These are phyloP conservation scores for Auxenochlorella protothecoides DNA, from an alignment of 139 green algal species.

Conservation along the genomic window DNA sequence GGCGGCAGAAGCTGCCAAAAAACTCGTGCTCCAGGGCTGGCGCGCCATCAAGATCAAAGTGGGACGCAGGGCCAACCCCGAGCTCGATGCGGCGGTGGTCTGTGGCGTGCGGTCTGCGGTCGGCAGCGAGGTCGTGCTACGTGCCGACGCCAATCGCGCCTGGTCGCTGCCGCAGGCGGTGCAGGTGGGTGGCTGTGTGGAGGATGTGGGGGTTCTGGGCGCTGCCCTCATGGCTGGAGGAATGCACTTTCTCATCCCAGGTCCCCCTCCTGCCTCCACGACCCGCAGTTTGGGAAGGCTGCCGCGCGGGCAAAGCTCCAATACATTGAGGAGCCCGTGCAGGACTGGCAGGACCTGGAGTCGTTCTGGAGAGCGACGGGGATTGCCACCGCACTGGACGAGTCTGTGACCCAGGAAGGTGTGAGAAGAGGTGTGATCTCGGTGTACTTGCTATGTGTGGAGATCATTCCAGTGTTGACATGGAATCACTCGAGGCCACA, in stretches of 20 bases:
- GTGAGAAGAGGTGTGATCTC: neutral
- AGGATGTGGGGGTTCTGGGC: no score
- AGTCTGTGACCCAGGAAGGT: slow-evolving; percentile 67
- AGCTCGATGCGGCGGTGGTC: slow-evolving; percentile 62
- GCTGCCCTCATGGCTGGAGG: neutral
- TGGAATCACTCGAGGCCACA: no score
- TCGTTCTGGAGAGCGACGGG: slow-evolving; percentile 44
- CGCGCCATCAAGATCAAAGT: slow-evolving; percentile 85
- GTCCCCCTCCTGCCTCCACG: no score
- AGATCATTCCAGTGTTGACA: neutral
- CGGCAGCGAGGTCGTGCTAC: slow-evolving; percentile 45
- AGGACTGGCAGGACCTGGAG: slow-evolving; percentile 34
- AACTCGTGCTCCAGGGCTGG: slow-evolving; percentile 32
- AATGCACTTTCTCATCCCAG: no score
- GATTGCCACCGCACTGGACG: slow-evolving; percentile 69
- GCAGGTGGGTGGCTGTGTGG: slow-evolving; percentile 5
- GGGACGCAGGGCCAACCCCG: slow-evolving; percentile 28
- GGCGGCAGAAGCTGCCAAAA: slow-evolving; percentile 13
- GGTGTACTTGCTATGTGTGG: neutral
- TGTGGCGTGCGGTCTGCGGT: slow-evolving; percentile 47
- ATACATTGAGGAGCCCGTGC: slow-evolving; percentile 79
- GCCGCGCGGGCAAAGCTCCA: slow-evolving; percentile 30
- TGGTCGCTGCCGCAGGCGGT: slow-evolving; percentile 68
- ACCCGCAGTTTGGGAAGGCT: slow-evolving; percentile 26
- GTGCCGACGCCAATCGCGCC: slow-evolving; percentile 81